phyloP scores from a whole-genome alignment of 78 protist genomes.

The Dictyostelium intermedium region DNA sequence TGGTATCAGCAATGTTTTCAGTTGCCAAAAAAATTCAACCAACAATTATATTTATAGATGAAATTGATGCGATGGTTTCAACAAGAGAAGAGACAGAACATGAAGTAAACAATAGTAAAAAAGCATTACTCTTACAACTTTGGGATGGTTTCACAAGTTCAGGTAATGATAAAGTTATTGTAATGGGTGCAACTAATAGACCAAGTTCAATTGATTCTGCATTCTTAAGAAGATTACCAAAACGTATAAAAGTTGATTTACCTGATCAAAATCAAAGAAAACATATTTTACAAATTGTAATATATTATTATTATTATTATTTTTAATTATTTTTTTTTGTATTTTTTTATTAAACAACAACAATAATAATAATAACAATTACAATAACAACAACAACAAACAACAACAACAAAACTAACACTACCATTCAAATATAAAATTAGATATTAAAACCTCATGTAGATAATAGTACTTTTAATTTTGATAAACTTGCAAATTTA shows the following conservation, averaged over 20 bases:
- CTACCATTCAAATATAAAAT: neutral
- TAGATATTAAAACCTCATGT: neutral
- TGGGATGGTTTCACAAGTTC: constrained; percentile 93
- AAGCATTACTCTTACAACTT: constrained; percentile 98
- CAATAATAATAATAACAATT: constrained; percentile 77
- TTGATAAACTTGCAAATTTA: constrained; percentile 87
- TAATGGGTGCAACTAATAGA: constrained; percentile 99
- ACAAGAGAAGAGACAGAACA: constrained; percentile 97
- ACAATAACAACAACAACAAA: constrained; percentile 76
- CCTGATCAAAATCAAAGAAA: constrained; percentile 96
- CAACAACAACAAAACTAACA: neutral
- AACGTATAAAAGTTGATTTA: constrained; percentile 99
- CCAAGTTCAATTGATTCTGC: constrained; percentile 99
- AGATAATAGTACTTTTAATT: constrained; percentile 66
- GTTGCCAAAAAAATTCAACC: constrained; percentile 99
- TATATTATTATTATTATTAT: too few species aligned
- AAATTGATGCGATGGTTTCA: constrained; percentile 98
- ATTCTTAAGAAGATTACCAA: constrained; percentile 99
- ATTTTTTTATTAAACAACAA: too few species aligned
- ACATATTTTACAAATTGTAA: constrained; percentile 11
- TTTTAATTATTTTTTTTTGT: too few species aligned
- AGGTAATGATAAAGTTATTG: constrained; percentile 98
- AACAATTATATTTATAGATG: constrained; percentile 99
- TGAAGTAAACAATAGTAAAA: constrained; percentile 98
- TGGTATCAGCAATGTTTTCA: constrained; percentile 99